phyloP scores from a whole-genome alignment of 1,284 basidiomycete genomes.

The Paramarasmius palmivorus region DNA sequence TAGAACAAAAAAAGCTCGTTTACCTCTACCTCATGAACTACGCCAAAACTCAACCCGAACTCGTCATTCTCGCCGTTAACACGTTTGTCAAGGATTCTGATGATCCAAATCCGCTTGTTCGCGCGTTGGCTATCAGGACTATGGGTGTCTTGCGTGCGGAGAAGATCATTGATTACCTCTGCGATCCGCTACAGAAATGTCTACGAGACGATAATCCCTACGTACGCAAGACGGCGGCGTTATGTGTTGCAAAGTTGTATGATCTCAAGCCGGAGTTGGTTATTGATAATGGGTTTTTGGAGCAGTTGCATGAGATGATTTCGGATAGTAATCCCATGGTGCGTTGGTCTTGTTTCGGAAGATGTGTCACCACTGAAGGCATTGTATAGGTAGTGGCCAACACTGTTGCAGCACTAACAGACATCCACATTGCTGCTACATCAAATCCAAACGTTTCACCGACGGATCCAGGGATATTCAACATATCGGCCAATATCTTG shows the following conservation, averaged over 20 bases:
- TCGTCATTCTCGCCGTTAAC: slow-evolving; percentile 97
- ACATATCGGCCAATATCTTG: slow-evolving; percentile 80
- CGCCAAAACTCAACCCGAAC: slow-evolving; percentile 96
- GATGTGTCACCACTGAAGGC: slow-evolving; percentile 13
- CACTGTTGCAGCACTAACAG: slow-evolving; percentile 89
- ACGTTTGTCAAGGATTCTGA: slow-evolving; percentile 98
- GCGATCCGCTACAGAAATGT: slow-evolving; percentile 90
- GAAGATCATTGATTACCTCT: slow-evolving; percentile 98
- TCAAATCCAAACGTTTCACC: slow-evolving; percentile 53
- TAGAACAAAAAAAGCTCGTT: slow-evolving; percentile 96
- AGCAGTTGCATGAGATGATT: slow-evolving; percentile 88
- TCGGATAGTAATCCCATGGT: slow-evolving; percentile 98
- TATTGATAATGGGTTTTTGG: slow-evolving; percentile 93
- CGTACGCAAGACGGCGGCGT: slow-evolving; percentile 94
- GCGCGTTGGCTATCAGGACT: slow-evolving; percentile 94
- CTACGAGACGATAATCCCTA: slow-evolving; percentile 96
- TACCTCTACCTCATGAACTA: slow-evolving; percentile 99
- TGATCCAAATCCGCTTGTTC: slow-evolving; percentile 94
- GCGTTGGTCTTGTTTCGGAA: slow-evolving; percentile 22
- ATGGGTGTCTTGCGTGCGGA: slow-evolving; percentile 98
- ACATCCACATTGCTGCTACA: slow-evolving; percentile 80
- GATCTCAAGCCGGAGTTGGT: slow-evolving; percentile 96
- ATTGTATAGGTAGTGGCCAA: slow-evolving; percentile 87
- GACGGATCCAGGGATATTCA: slow-evolving; percentile 72
- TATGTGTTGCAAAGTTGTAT: slow-evolving; percentile 96